phyloP scores from a whole-genome alignment of 176 grass and related monocot genomes.

The Pontederia crassipes region DNA sequence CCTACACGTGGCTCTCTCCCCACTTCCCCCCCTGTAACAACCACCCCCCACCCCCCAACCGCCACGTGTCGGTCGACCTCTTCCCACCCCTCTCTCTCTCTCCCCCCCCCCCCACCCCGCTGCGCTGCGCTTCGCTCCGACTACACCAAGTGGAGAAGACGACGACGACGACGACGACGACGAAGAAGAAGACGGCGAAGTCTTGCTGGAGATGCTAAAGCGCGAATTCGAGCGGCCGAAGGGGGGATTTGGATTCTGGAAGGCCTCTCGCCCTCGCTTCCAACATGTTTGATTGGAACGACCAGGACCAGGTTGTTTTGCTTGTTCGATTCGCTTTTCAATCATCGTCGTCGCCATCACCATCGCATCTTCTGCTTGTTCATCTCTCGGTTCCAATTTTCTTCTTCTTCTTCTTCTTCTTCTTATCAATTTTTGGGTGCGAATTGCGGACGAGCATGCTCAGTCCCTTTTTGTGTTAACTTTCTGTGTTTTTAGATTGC shows the following conservation, averaged over 20 bases:
- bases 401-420: neutral
- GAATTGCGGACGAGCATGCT: no score
- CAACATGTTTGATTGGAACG: constrained; percentile 24
- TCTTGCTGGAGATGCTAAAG: neutral
- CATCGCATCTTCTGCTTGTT: no score
- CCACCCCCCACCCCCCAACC: constrained; percentile 14
- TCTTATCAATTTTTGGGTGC: neutral
- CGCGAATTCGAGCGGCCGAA: neutral
- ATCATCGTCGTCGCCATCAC: no score
- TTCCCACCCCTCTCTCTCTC: constrained; percentile 6
- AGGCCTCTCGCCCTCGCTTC: neutral
- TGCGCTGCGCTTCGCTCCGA: no score
- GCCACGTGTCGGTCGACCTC: neutral
- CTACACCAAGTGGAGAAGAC: no score
- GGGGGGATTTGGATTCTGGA: constrained; percentile 4
- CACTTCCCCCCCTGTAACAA: neutral
- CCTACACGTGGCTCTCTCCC: constrained; percentile 33
- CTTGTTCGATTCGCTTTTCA: no score
- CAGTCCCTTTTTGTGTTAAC: no score
- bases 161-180: no score
- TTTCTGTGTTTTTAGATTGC: neutral
- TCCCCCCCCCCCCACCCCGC: neutral
- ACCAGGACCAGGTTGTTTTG: constrained; percentile 3
- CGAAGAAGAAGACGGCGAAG: no score
- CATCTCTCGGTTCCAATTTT: neutral